These are phyloP conservation scores for Trichoderma asperellum DNA, from an alignment of 2,329 filamentous ascomycete species.

Conservation along the genomic window DNA sequence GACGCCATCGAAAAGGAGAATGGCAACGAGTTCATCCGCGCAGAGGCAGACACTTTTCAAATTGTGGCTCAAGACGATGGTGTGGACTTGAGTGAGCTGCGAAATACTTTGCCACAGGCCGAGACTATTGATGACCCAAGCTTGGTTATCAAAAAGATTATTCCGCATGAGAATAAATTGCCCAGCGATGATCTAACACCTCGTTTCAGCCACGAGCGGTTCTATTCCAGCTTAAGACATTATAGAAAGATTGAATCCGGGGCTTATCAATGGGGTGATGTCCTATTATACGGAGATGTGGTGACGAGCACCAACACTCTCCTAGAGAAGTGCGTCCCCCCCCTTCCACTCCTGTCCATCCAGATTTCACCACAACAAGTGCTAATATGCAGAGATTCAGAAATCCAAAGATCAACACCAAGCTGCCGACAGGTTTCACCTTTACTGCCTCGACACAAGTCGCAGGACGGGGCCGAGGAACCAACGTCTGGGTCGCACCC, in stretches of 20 bases:
- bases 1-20: slow-evolving; percentile 69
- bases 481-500: slow-evolving; percentile 93
- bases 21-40: slow-evolving; percentile 73
- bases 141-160: slow-evolving; percentile 71
- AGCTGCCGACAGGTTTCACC: slow-evolving; percentile 84
- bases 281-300: slow-evolving; percentile 85
- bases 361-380: background rate
- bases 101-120: slow-evolving; percentile 52
- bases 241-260: slow-evolving; percentile 64
- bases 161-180: slow-evolving; percentile 69
- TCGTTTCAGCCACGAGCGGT: slow-evolving; percentile 82
- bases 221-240: slow-evolving; percentile 69
- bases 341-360: background rate
- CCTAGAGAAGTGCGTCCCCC: slow-evolving; percentile 72
- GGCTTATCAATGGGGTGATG: slow-evolving; percentile 71
- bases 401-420: slow-evolving; percentile 76
- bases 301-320: slow-evolving; percentile 93
- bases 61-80: slow-evolving; percentile 68
- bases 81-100: slow-evolving; percentile 61
- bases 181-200: slow-evolving; percentile 77
- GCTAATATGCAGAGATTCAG: slow-evolving; percentile 45
- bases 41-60: slow-evolving; percentile 81
- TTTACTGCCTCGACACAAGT: slow-evolving; percentile 85
- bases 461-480: slow-evolving; percentile 83
- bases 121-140: slow-evolving; percentile 70